These are phyloP conservation scores for Fusarium sp. DNA, from an alignment of 2,329 filamentous ascomycete genomes.

Conservation along the genomic window DNA sequence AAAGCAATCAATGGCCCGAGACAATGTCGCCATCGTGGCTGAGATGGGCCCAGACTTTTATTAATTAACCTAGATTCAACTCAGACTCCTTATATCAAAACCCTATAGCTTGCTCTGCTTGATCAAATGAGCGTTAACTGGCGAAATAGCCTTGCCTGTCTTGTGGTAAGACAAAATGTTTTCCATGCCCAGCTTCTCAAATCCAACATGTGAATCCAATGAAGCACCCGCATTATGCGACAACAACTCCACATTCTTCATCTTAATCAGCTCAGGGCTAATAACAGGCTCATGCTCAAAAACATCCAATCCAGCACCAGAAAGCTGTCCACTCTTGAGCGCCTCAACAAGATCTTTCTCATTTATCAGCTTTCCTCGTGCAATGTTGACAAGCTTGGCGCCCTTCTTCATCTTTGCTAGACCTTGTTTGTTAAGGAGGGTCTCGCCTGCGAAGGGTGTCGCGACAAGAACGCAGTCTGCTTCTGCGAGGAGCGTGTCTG, in stretches of 20 bases:
- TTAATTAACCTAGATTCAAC: not conserved
- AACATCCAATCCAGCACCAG: conserved; percentile 74
- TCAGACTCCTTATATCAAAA: not conserved
- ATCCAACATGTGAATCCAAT: conserved; percentile 42
- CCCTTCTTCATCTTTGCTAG: conserved; percentile 78
- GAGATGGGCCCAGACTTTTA: not conserved
- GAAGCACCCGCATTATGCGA: conserved; percentile 45
- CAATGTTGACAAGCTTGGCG: conserved; percentile 76
- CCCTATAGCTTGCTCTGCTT: conserved; percentile 41
- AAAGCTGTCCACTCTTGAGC: conserved; percentile 69
- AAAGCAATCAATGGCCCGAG: not conserved
- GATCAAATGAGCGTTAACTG: conserved; percentile 43
- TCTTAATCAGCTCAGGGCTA: conserved; percentile 42
- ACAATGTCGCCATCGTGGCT: not conserved
- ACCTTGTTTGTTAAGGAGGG: conserved; percentile 58
- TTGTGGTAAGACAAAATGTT: conserved; percentile 41
- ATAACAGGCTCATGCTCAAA: conserved; percentile 73
- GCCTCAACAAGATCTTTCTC: conserved; percentile 76
- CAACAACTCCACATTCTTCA: conserved; percentile 44
- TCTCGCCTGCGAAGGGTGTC: conserved; percentile 40
- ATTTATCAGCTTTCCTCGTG: conserved; percentile 77
- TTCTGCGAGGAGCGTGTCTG: conserved; percentile 40
- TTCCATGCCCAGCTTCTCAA: conserved; percentile 43
- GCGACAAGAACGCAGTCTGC: conserved; percentile 44
- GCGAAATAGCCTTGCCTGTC: conserved; percentile 41